Conservation (phyloP, 2,329 filamentous ascomycete genomes). For the Stachybotrys echinatus region DNA sequence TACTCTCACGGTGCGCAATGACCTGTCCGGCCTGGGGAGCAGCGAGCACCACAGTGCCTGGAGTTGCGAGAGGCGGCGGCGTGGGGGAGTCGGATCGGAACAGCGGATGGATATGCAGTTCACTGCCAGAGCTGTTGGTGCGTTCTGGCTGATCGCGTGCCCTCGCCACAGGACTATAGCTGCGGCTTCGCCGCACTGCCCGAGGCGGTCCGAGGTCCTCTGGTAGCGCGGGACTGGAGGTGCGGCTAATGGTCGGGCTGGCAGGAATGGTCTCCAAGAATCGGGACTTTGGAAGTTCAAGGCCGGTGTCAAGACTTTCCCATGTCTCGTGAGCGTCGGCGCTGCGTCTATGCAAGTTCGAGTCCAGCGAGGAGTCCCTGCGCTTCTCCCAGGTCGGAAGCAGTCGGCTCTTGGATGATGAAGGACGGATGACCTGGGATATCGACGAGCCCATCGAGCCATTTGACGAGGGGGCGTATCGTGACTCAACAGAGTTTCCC, state of each 20-base stretch:
- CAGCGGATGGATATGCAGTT: slow-evolving; percentile 71
- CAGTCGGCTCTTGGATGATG: slow-evolving; percentile 51
- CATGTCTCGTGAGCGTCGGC: slow-evolving; percentile 63
- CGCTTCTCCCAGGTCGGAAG: slow-evolving; percentile 37
- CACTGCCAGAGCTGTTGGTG: slow-evolving; percentile 32
- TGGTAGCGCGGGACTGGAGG: slow-evolving; percentile 56
- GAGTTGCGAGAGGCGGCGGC: slow-evolving; percentile 60
- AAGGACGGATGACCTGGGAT: slow-evolving; percentile 46
- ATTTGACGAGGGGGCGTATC: slow-evolving; percentile 26
- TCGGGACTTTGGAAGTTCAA: slow-evolving; percentile 39
- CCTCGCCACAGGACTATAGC: slow-evolving; percentile 40
- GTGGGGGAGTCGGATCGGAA: slow-evolving; percentile 68
- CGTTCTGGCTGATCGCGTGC: slow-evolving; percentile 19
- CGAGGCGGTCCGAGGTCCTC: slow-evolving; percentile 52
- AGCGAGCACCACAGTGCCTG: slow-evolving; percentile 66
- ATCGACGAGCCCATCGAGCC: slow-evolving; percentile 28
- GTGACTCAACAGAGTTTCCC: slow-evolving; percentile 28
- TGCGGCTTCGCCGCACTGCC: slow-evolving; percentile 39
- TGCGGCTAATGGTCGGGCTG: slow-evolving; percentile 58
- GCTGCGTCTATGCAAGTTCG: slow-evolving; percentile 28
- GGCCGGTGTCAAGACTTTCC: slow-evolving; percentile 59
- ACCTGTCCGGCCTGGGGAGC: slow-evolving; percentile 64
- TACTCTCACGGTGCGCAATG: slow-evolving; percentile 48
- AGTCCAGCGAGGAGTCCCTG: slow-evolving; percentile 44
- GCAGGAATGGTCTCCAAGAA: slow-evolving; percentile 68